Evolutionary conservation across 305 asterid species (phyloP), one percentile per base, ranked within the genome.

Genomic region (Plantago lanceolata): DNA sequence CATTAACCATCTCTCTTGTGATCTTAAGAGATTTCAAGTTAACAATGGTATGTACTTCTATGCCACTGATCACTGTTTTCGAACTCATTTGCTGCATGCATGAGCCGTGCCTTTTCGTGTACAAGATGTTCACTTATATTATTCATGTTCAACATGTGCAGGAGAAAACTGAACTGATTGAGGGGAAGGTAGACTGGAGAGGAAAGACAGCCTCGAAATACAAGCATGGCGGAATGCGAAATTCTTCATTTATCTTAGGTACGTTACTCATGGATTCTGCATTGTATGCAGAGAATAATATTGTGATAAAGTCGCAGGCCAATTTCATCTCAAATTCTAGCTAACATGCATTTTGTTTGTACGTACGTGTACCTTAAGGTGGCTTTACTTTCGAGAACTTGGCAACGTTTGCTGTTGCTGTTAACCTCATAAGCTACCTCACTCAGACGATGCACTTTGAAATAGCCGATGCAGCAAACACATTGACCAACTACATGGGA

Each of bases 171-270:
- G 73, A 66, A 14, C 74, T 80, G 37, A 65, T 84, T 29, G 85
- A 82, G 59, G 89, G 85, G 68, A 88, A 85, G 76, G 91, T 80
- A 59, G 88, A 88, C 44, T 88, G 96, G 96, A 85, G 61, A 73
- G 96, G 96, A 64, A 68, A 76, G 60, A 62, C 80, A 3, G 91
- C 86, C 0, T 61, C 44, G 72, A 88, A 79, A 66, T 70, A 74
- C 8, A 71, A 71, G 70, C 94, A 88, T 78, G 96, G 96, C 13
- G 92, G 94, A 75, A 65, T 62, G 20, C 58, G 71, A 2, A 66
- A 68, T 50, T 79, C 92, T 60, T 18, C 63, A 47, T 70, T 81
- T 65, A 67, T 85, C 53, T 68, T 85, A 52, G 92, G 96, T 87
- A 76, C 13, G 18, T 3, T 3, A 24, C 28, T 24, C 37, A 5